phyloP scores from a whole-genome alignment of 768 basidiomycete species.

The Lentinus brumalis region DNA sequence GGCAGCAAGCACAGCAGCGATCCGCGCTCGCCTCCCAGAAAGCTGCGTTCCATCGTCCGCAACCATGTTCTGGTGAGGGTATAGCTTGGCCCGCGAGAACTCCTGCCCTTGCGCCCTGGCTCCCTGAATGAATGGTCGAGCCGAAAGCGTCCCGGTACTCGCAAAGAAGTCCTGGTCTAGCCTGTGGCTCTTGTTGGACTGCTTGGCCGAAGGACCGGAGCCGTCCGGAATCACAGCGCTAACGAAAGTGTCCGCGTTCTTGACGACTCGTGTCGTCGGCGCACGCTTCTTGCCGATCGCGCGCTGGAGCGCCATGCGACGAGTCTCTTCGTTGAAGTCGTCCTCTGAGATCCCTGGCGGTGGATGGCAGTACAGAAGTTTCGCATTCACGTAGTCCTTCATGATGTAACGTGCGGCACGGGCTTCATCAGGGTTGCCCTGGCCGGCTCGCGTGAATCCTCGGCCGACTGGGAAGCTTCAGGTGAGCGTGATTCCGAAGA shows the following conservation, averaged over 20 bases:
- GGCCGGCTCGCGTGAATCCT: slow-evolving; percentile 90
- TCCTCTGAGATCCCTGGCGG: slow-evolving; percentile 71
- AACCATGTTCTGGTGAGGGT: slow-evolving; percentile 83
- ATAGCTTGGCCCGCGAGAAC: slow-evolving; percentile 65
- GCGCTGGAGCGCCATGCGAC: slow-evolving; percentile 58
- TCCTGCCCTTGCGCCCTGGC: slow-evolving; percentile 55
- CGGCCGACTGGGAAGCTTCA: slow-evolving; percentile 68
- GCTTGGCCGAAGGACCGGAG: slow-evolving; percentile 9
- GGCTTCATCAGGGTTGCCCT: slow-evolving; percentile 97
- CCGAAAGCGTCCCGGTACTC: slow-evolving; percentile 47
- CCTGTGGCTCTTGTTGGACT: slow-evolving; percentile 59
- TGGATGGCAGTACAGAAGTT: slow-evolving; percentile 86
- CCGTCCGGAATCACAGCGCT: slow-evolving; percentile 39
- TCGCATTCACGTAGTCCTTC: slow-evolving; percentile 97
- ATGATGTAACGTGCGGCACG: slow-evolving; percentile 89
- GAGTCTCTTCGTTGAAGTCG: slow-evolving; percentile 74
- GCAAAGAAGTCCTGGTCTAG: slow-evolving; percentile 87
- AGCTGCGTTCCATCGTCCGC: slow-evolving; percentile 78
- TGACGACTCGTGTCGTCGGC: slow-evolving; percentile 82
- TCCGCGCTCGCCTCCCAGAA: slow-evolving; percentile 42
- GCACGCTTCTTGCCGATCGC: slow-evolving; percentile 84
- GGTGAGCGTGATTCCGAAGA: slow-evolving; percentile 14
- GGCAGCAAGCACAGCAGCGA: slow-evolving; percentile 44
- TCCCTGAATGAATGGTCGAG: slow-evolving; percentile 68
- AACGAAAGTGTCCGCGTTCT: slow-evolving; percentile 84